Conservation (phyloP, 805 yeast genomes). For the Lipomyces starkeyi region DNA sequence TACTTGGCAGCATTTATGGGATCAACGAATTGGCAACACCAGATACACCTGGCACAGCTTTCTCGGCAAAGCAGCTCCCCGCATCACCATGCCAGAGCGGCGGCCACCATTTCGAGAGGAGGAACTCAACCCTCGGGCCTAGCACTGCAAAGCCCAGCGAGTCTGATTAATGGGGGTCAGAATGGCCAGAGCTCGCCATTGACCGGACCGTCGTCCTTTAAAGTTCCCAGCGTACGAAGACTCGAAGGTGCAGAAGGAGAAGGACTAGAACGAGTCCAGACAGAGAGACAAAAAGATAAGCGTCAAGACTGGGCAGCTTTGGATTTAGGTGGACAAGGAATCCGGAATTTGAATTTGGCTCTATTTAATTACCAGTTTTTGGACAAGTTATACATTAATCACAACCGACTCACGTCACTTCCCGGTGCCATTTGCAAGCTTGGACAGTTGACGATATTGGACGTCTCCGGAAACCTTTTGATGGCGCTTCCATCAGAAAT, state of each 20-base stretch:
- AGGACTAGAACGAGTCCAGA: conserved; percentile 35
- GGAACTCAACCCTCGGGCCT: conserved; percentile 42
- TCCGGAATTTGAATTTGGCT: conserved; percentile 70
- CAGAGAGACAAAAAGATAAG: conserved; percentile 14
- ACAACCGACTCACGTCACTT: conserved; percentile 71
- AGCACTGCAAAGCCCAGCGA: conserved; percentile 38
- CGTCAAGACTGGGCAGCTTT: conserved; percentile 76
- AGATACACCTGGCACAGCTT: conserved; percentile 69
- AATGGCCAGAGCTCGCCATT: conserved; percentile 41
- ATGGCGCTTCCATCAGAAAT: conserved; percentile 79
- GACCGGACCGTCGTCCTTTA: conserved; percentile 7
- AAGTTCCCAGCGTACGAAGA: neutral
- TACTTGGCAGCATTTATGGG: conserved; percentile 13
- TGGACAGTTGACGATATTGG: conserved; percentile 77
- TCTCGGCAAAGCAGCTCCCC: conserved; percentile 72
- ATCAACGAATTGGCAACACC: conserved; percentile 70
- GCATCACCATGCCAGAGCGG: conserved; percentile 83
- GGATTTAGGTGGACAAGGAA: conserved; percentile 89
- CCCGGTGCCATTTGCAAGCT: conserved; percentile 74
- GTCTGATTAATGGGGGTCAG: conserved; percentile 8
- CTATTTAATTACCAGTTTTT: conserved; percentile 82
- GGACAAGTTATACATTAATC: conserved; percentile 84
- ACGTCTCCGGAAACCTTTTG: conserved; percentile 78
- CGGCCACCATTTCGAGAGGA: conserved; percentile 68
- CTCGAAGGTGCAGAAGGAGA: conserved; percentile 45